phyloP scores from a whole-genome alignment of 2,329 filamentous ascomycete species.

The Rhynchosporium graminicola region DNA sequence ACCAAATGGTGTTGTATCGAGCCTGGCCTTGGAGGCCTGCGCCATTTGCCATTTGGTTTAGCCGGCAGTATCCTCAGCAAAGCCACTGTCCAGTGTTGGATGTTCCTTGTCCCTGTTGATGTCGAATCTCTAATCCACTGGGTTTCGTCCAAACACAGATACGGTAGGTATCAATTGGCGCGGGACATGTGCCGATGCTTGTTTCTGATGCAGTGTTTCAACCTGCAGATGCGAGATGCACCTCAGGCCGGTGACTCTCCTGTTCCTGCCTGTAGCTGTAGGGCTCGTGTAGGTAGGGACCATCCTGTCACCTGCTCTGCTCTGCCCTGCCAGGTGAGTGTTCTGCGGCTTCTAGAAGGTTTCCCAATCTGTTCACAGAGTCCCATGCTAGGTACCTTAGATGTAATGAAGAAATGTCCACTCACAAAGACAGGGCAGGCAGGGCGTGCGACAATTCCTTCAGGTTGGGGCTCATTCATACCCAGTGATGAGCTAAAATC shows the following conservation, averaged over 20 bases:
- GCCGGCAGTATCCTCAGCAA: background rate
- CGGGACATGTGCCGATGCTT: background rate
- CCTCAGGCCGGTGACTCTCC: slow-evolving; percentile 12
- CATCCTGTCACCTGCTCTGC: too few relatives aligned
- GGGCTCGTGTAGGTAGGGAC: background rate
- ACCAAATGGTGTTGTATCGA: background rate
- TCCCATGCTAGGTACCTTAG: too few relatives aligned
- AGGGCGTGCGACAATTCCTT: background rate
- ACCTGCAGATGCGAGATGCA: slow-evolving; percentile 1
- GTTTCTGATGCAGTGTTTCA: background rate
- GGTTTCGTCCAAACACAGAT: background rate
- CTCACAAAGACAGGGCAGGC: background rate
- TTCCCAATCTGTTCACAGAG: slow-evolving; percentile 14
- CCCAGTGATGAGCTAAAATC: slow-evolving; percentile 1
- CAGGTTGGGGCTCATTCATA: background rate
- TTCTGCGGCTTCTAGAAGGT: slow-evolving; percentile 15
- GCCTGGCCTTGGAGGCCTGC: background rate
- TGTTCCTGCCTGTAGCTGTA: background rate
- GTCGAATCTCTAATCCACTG: background rate
- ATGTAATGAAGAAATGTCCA: background rate
- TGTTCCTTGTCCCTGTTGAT: background rate
- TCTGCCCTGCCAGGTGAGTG: background rate
- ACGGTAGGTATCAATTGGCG: background rate
- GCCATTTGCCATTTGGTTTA: background rate
- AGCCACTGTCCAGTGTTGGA: background rate